These are phyloP conservation scores for Komagataella populi DNA, from an alignment of 805 yeast genomes.

Conservation along the genomic window DNA sequence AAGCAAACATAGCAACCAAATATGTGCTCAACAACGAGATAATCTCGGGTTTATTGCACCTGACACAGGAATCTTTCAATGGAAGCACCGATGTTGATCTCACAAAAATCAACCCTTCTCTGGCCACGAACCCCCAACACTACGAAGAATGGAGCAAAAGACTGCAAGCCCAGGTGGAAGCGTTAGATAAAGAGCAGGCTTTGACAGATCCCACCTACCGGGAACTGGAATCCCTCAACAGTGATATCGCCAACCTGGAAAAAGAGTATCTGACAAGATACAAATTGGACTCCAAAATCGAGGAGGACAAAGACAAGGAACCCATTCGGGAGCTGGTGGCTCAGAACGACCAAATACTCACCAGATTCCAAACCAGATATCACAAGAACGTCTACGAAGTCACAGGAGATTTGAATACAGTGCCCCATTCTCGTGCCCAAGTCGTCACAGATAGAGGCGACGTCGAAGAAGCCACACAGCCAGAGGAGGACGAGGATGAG, in stretches of 20 bases:
- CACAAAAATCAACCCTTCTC: neutral
- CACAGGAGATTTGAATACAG: constrained; percentile 7
- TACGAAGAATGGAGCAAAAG: neutral
- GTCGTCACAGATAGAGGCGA: constrained; percentile 9
- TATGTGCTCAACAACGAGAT: constrained; percentile 18
- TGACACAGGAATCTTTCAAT: neutral
- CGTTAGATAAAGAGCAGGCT: neutral
- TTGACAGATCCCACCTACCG: constrained; percentile 1
- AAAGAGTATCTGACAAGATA: constrained; percentile 10
- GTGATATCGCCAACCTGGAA: constrained; percentile 7
- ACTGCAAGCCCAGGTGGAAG: neutral
- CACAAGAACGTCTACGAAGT: constrained; percentile 12
- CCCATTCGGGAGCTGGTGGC: neutral
- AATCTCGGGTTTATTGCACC: constrained; percentile 7
- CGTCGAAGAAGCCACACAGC: constrained; percentile 4
- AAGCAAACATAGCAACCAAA: constrained; percentile 20
- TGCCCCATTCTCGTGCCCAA: constrained; percentile 5
- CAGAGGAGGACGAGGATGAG: constrained; percentile 2
- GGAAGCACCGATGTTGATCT: neutral
- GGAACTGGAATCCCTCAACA: constrained; percentile 6
- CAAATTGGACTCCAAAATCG: neutral
- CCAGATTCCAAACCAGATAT: constrained; percentile 8
- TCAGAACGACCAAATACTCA: constrained; percentile 9
- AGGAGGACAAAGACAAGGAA: constrained; percentile 7
- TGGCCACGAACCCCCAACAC: neutral